Evolutionary conservation across 129 eudicot species (phyloP).

Genomic region (Mikania micrantha): DNA sequence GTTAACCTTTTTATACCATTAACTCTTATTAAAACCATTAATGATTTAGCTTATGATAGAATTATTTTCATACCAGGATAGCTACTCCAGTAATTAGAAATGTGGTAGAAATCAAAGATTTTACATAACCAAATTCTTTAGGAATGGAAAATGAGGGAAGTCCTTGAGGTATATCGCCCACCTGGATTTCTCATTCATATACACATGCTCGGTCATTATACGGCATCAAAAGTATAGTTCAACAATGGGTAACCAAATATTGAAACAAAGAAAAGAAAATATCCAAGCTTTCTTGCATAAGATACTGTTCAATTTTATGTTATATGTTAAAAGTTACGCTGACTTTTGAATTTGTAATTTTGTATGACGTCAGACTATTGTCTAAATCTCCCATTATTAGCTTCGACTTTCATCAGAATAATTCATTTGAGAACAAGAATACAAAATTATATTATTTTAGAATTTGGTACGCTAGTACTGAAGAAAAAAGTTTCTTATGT

Average conservation of each 20-base stretch:
- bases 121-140: slow-evolving; percentile 52
- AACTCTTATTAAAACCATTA: background rate
- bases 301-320: background rate
- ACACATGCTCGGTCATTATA: slow-evolving; percentile 5
- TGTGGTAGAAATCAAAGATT: slow-evolving; percentile 79
- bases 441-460: background rate
- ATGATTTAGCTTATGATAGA: background rate
- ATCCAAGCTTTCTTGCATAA: slow-evolving; percentile 4
- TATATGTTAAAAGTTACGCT: background rate
- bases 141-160: slow-evolving; percentile 93
- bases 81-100: slow-evolving; percentile 95
- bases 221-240: background rate
- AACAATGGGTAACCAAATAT: background rate
- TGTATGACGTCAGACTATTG: background rate
- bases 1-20: background rate
- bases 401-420: background rate
- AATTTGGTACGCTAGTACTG: slow-evolving; percentile 11
- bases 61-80: slow-evolving; percentile 54
- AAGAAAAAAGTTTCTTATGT: background rate
- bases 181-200: slow-evolving; percentile 42
- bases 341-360: background rate
- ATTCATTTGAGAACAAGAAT: background rate
- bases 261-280: background rate
- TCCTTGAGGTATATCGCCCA: slow-evolving; percentile 94
- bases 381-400: background rate